Evolutionary conservation across 2,329 filamentous ascomycete genomes (phyloP).

Genomic region (Colletotrichum cordylinicola): DNA sequence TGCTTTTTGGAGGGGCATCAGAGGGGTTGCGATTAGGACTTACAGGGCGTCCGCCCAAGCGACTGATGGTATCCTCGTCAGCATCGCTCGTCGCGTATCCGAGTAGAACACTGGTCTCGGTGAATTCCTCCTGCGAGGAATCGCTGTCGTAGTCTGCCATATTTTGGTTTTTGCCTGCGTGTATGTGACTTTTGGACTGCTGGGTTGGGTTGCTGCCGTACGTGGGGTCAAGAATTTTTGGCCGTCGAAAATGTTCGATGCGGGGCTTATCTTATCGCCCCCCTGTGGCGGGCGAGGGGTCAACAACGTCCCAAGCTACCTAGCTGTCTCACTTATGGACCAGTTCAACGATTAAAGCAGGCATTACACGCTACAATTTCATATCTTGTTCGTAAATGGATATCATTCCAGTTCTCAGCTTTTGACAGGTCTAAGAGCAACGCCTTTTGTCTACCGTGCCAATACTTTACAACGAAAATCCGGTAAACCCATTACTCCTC

Average conservation of each 20-base stretch:
- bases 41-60: slow-evolving; percentile 88
- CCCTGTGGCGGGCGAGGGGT: not conserved
- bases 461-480: slow-evolving; percentile 44
- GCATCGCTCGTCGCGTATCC: slow-evolving; percentile 86
- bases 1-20: not conserved
- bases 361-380: not conserved
- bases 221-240: slow-evolving; percentile 47
- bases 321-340: not conserved
- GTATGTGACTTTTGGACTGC: not conserved
- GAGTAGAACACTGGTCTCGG: slow-evolving; percentile 85
- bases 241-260: slow-evolving; percentile 26
- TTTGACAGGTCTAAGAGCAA: slow-evolving; percentile 24
- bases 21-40: slow-evolving; percentile 33
- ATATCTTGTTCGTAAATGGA: slow-evolving; percentile 4
- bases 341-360: not conserved
- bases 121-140: slow-evolving; percentile 71
- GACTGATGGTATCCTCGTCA: slow-evolving; percentile 83
- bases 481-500: slow-evolving; percentile 45
- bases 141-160: slow-evolving; percentile 85
- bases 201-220: slow-evolving; percentile 4
- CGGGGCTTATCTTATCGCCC: slow-evolving; percentile 35
- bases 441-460: slow-evolving; percentile 44
- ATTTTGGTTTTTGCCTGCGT: slow-evolving; percentile 9
- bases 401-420: slow-evolving; percentile 22
- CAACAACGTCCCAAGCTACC: not conserved